phyloP scores from a whole-genome alignment of 2,329 filamentous ascomycete genomes.

The Sporothrix variecibatus region DNA sequence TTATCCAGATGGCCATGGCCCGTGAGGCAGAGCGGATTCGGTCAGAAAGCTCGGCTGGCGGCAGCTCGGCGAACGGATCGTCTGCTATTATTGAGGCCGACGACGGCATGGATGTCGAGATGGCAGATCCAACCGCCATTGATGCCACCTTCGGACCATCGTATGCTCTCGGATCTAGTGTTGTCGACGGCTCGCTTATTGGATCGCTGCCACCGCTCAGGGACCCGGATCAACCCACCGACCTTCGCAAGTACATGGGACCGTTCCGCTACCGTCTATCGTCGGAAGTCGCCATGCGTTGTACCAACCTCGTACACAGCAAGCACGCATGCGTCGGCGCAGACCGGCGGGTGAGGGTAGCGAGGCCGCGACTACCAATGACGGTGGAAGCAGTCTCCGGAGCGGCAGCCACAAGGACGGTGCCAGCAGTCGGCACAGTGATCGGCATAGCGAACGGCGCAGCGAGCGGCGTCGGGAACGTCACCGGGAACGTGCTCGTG shows the following conservation, averaged over 20 bases:
- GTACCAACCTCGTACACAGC: conserved; percentile 39
- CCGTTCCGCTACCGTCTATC: conserved; percentile 36
- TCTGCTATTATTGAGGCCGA: background rate
- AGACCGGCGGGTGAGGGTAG: conserved; percentile 8
- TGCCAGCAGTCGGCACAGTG: background rate
- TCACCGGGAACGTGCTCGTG: background rate
- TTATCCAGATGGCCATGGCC: conserved; percentile 16
- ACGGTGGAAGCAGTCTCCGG: background rate
- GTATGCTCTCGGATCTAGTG: background rate
- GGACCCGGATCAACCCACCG: conserved; percentile 30
- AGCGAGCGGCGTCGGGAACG: background rate
- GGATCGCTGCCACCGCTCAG: conserved; percentile 33
- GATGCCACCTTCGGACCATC: background rate
- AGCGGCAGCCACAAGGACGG: background rate
- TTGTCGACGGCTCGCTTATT: conserved; percentile 28
- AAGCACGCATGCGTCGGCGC: conserved; percentile 41
- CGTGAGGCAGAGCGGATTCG: background rate
- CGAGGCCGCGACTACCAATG: background rate
- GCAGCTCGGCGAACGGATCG: background rate
- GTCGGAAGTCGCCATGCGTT: conserved; percentile 38
- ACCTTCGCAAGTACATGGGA: conserved; percentile 33
- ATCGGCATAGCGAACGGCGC: background rate
- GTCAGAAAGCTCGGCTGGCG: background rate
- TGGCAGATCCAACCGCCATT: background rate
- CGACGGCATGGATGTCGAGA: conserved; percentile 13